Evolutionary conservation across 352 stramenopile species (phyloP), one percentile per base, ranked within the genome.

Genomic region (Pythium folliculosum): DNA sequence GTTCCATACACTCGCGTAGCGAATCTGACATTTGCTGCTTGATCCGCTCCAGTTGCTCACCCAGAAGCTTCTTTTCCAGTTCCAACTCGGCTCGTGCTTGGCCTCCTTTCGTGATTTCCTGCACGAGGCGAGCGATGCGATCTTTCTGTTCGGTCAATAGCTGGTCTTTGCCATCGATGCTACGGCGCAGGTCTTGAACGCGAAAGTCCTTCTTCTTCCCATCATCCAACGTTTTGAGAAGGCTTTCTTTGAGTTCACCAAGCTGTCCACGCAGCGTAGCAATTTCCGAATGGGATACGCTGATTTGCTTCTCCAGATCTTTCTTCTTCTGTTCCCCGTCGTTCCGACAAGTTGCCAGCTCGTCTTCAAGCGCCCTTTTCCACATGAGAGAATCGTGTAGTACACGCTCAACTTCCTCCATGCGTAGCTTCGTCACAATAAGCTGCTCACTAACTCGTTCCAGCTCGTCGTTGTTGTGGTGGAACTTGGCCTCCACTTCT

Each of bases 391-490:
- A 68, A n/a, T 88, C 81, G 9, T 79, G 60, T 17, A 90, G n/a
- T 17, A 88, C 70, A 1, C 76, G 69, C 52, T 92, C 84, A 2
- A 88, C 65, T 47, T 94, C 83, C 19, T 80, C 68, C 82, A 94
- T 91, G 1, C 82, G 72, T 25, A 77, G 67, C 25, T 75, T 69
- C 0, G 72, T 78, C 3, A 82, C 83, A 1, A 77, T 30, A 0
- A 90, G 54, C 48, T 88, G 71, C 54, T 94, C 83, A 1, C 66
- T 63, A 13, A 73, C 66, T 12, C n/a, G 71, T 64, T 92, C 83
- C 5, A 65, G 51, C 7, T 63, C 55, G 43, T 83, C 77, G 9
- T 65, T 67, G 0, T 75, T 62, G 2, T 75, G 66, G 30, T 92
- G 85, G 2, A 91, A 54, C 22, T 71, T 73, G 23, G 75, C 75